A percentile compares a stretch with the other conserved stretches of the same genome.
Evolutionary conservation across 192 early-diverging fungal species (phyloP).

Genomic region (Obelidium mucronatum): DNA sequence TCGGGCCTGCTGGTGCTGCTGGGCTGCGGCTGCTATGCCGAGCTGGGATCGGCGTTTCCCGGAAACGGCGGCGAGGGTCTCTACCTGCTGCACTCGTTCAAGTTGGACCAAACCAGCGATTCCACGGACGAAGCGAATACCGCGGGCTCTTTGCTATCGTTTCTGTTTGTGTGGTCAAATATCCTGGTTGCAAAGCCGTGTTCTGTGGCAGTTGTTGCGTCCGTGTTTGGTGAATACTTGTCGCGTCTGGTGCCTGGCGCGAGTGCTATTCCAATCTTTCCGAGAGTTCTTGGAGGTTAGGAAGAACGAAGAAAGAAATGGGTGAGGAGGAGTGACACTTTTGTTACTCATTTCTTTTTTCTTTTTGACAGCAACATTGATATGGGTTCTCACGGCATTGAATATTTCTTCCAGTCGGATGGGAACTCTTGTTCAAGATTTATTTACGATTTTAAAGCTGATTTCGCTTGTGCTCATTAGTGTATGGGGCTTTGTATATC

Average conservation of each 20-base stretch:
- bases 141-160: constrained; percentile 70
- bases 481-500: constrained; percentile 38
- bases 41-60: constrained; percentile 88
- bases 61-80: constrained; percentile 87
- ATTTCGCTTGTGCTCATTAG: constrained; percentile 48
- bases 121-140: constrained; percentile 1
- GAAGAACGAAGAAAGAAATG: too few species aligned
- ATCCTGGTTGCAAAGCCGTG: constrained; percentile 71
- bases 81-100: constrained; percentile 78
- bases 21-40: constrained; percentile 88
- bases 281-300: constrained; percentile 8
- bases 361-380: constrained; percentile 51
- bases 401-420: constrained; percentile 49
- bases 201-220: constrained; percentile 77
- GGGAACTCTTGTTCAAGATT: constrained; percentile 48
- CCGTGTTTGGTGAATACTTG: constrained; percentile 80
- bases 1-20: constrained; percentile 66
- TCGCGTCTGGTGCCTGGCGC: constrained; percentile 58
- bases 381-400: constrained; percentile 47
- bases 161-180: constrained; percentile 77
- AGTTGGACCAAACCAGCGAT: background rate
- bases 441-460: constrained; percentile 56
- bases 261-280: background rate
- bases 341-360: background rate
- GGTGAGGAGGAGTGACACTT: too few species aligned